Evolutionary conservation across 2,329 filamentous ascomycete species (phyloP).

Genomic region (Alternaria hordeiaustralica): DNA sequence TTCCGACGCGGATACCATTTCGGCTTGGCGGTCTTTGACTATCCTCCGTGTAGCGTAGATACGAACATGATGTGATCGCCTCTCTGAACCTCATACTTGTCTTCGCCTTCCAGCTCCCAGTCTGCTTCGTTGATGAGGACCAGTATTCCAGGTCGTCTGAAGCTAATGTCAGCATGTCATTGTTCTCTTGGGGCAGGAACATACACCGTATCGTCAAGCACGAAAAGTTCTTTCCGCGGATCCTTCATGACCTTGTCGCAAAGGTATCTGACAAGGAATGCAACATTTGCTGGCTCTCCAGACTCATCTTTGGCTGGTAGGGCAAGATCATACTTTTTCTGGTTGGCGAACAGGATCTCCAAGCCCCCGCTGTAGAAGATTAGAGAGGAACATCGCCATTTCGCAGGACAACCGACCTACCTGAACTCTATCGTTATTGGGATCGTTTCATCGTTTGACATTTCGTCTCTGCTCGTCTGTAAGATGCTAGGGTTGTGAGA

Average conservation of each 20-base stretch:
- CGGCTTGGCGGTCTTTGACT: neutral
- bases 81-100: slow-evolving; percentile 80
- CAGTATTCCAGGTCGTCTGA: slow-evolving; percentile 89
- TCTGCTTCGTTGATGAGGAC: slow-evolving; percentile 97
- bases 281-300: slow-evolving; percentile 70
- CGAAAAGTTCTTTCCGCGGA: slow-evolving; percentile 82
- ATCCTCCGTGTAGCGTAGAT: slow-evolving; percentile 94
- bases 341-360: slow-evolving; percentile 89
- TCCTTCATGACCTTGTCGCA: slow-evolving; percentile 86
- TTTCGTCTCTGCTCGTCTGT: slow-evolving; percentile 21
- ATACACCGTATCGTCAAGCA: slow-evolving; percentile 86
- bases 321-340: slow-evolving; percentile 73
- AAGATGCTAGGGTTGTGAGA: neutral
- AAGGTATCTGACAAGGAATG: slow-evolving; percentile 78
- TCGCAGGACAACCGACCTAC: slow-evolving; percentile 35
- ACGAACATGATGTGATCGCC: slow-evolving; percentile 94
- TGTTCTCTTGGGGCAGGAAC: slow-evolving; percentile 38
- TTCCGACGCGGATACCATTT: neutral
- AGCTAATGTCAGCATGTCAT: slow-evolving; percentile 18
- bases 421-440: slow-evolving; percentile 76
- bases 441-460: slow-evolving; percentile 49
- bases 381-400: neutral
- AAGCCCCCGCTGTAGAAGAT: slow-evolving; percentile 72
- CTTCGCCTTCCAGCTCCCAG: slow-evolving; percentile 97
- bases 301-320: slow-evolving; percentile 69